phyloP scores from a whole-genome alignment of 208 protist species.

The Leptomonas seymouri region DNA sequence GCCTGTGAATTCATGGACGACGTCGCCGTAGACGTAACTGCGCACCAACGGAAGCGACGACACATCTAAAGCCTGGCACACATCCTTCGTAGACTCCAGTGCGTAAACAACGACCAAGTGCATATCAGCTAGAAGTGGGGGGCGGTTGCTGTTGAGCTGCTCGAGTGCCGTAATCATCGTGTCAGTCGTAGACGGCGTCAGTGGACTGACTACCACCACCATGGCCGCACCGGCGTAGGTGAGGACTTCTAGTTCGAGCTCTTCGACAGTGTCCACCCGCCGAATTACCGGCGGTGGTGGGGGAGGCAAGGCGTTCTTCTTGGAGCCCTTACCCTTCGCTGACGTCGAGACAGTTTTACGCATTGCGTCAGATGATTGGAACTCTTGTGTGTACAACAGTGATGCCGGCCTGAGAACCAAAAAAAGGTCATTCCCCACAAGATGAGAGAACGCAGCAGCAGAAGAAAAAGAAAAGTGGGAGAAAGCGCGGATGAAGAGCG shows the following conservation, averaged over 20 bases:
- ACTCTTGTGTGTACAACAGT: too few species aligned
- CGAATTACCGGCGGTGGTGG: slow-evolving; percentile 67
- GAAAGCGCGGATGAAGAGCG: too few species aligned
- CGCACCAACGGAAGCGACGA: slow-evolving; percentile 50
- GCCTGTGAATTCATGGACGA: slow-evolving; percentile 51
- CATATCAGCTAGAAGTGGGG: slow-evolving; percentile 35
- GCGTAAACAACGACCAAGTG: slow-evolving; percentile 73
- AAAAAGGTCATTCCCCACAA: neutral
- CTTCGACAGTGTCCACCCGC: slow-evolving; percentile 42
- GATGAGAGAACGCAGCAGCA: neutral
- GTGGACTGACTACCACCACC: slow-evolving; percentile 59
- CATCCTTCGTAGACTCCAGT: slow-evolving; percentile 29
- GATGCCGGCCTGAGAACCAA: neutral
- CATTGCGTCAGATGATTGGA: too few species aligned
- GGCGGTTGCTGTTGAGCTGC: slow-evolving; percentile 70
- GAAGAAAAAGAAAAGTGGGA: neutral
- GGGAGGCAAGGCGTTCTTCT: slow-evolving; percentile 41
- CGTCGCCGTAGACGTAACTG: slow-evolving; percentile 66
- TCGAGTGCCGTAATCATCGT: slow-evolving; percentile 58
- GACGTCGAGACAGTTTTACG: slow-evolving; percentile 8
- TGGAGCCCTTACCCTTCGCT: slow-evolving; percentile 38
- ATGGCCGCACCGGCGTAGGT: slow-evolving; percentile 46
- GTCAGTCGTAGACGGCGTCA: slow-evolving; percentile 50
- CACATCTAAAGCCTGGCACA: slow-evolving; percentile 56
- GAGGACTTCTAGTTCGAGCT: slow-evolving; percentile 51